phyloP scores from a whole-genome alignment of 257 asterid species.

The Linaria vulgaris region DNA sequence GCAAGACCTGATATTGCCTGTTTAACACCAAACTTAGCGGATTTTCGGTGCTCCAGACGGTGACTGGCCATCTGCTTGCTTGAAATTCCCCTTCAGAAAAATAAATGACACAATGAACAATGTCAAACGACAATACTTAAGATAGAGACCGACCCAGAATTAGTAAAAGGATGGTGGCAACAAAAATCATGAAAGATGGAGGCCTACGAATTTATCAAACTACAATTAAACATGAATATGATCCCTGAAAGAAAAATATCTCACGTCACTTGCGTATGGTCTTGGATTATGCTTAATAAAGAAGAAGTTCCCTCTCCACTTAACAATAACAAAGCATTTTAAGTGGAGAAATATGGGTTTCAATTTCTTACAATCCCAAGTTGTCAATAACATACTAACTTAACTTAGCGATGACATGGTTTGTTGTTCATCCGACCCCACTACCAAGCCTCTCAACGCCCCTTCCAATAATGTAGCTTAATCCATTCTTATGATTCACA shows the following conservation, averaged over 20 bases:
- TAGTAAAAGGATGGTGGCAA: not conserved
- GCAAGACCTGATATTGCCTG: slow-evolving; percentile 78
- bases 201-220: not conserved
- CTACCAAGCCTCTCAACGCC: no score
- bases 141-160: not conserved
- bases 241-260: no score
- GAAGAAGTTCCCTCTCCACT: no score
- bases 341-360: no score
- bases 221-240: not conserved
- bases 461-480: not conserved
- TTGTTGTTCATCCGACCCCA: no score
- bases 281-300: no score
- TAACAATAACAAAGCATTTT: no score
- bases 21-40: slow-evolving; percentile 45
- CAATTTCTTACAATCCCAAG: no score
- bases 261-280: no score
- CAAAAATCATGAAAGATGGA: not conserved
- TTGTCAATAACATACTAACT: not conserved
- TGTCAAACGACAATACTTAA: not conserved
- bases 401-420: no score
- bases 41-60: slow-evolving; percentile 32
- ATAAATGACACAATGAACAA: slow-evolving; percentile 6
- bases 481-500: not conserved
- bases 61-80: slow-evolving; percentile 37
- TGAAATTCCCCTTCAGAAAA: slow-evolving; percentile 41